Evolutionary conservation across 306 rosid species (phyloP), one percentile per base, ranked within the genome.

Genomic region (Quercus cerris): DNA sequence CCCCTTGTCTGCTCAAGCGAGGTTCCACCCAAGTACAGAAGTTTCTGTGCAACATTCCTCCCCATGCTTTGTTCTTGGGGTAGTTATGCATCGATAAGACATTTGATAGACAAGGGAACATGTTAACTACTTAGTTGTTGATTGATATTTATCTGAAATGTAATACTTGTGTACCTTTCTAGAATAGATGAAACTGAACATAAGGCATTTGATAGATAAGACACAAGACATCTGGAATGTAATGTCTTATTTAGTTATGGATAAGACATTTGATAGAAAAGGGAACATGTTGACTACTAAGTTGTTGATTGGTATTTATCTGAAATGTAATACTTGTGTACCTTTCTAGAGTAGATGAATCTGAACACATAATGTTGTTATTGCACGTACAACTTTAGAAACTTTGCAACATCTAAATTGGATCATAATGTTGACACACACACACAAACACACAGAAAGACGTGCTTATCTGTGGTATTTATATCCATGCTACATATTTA

Each of bases 1-100:
- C n/a, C 57, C 20, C 20, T 81, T 56, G 57, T 68, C 5, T 56
- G 31, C 79, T 71, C 55, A 44, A 63, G 27, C 30, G 41, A 71
- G n/a, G 74, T 72, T 64, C 10, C 71, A 31, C 58, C 63, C 61
- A 71, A 23, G 33, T 71, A 25, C 20, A 9, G 57, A 54, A 54
- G 56, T 78, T 58, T 63, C 30, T 51, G 44, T 52, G 75, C 18
- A 64, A 75, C 67, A 49, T 71, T 49, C 64, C 25, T 80, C 64
- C 17, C 27, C 41, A 9, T 83, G 78, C 71, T 46, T 55, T 41
- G 41, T 72, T 76, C 35, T 54, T 73, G 58, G 59, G 58, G 74
- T 73, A 73, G 70, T 52, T 74, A 35, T 28, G 18, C 22, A 9
- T 44, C 2, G 15, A 63, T 41, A 14, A 33, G 56, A 27, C 71